Evolutionary conservation across 2,329 filamentous ascomycete genomes (phyloP).

Genomic region (Sporothrix phasma): DNA sequence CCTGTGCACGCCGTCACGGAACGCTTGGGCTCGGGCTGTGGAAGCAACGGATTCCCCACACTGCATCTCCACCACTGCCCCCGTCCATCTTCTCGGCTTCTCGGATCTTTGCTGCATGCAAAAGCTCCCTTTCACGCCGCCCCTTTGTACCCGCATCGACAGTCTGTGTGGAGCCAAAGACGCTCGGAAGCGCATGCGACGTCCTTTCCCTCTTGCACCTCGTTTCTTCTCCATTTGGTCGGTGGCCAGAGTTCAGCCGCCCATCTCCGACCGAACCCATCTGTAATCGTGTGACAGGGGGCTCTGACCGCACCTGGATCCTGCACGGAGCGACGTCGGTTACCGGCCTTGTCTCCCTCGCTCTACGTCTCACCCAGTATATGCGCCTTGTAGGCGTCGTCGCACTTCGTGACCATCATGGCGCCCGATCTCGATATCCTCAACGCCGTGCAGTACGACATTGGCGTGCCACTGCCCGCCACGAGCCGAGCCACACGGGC

Average conservation of each 20-base stretch:
- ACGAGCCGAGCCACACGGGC: not conserved
- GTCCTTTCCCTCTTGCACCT: not conserved
- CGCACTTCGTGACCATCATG: conserved; percentile 21
- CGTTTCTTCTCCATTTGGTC: too few species aligned
- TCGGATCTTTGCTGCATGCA: too few species aligned
- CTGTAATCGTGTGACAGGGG: too few species aligned
- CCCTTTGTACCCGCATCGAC: not conserved
- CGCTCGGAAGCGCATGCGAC: not conserved
- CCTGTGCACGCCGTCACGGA: not conserved
- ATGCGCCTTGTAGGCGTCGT: not conserved
- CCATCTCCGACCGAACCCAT: too few species aligned
- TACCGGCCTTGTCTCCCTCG: too few species aligned
- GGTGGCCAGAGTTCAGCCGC: too few species aligned
- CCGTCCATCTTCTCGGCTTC: not conserved
- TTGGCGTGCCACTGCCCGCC: conserved; percentile 21
- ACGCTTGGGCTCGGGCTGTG: not conserved
- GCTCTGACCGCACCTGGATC: too few species aligned
- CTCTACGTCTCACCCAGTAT: not conserved
- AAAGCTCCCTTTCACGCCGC: not conserved
- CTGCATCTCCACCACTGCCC: not conserved
- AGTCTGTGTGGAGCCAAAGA: not conserved
- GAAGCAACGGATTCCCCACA: not conserved
- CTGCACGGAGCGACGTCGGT: too few species aligned
- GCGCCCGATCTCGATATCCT: conserved; percentile 34
- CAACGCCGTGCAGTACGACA: conserved; percentile 37